Evolutionary conservation across 495 filamentous ascomycete genomes (phyloP), one percentile per base, ranked within the genome.

Genomic region (Rhypophila decipiens): DNA sequence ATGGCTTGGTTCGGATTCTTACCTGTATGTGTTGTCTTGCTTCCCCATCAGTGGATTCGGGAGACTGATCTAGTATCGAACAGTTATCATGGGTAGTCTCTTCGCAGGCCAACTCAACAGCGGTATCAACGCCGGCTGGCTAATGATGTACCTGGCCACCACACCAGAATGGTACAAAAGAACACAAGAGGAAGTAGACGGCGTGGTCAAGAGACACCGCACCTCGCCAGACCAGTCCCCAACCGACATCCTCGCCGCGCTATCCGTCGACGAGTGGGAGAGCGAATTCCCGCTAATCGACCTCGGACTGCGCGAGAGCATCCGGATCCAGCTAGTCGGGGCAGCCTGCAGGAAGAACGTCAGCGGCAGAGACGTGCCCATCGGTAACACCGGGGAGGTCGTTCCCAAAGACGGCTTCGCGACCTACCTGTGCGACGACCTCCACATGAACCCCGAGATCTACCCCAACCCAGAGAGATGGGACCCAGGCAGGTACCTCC

Each of bases 261-360:
- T 78, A 5, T 55, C 65, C 2, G 35, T 74, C 42, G 65, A 70
- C 24, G 68, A 61, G 0, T 75, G 71, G 70, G 72, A 76, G 52
- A 37, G 42, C 29, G 60, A 68, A n/a, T 75, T 76, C 47, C 71
- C 69, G 2, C 24, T 65, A 15, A 53, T 73, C 27, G 65, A 74
- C 52, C 42, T 74, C 19, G 70, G 66, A 34, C 53, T 72, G 24
- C 51, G 59, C 20, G 73, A 76, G 49, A 63, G 52, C 34, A 76
- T 76, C 52, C 61, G 74, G 7, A 36, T 74, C 15, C 49, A 58
- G 15, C 46, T 62, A 19, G 44, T 62, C 35, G 62, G 58, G 47
- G 49, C 53, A 4, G 50, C 51, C 1, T 58, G 68, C 48, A 53
- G 67, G 5, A 63, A 56, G 52, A 78, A 76, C 49, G 49, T 55